These are phyloP conservation scores for Babesia bovis DNA, from an alignment of 169 alveolate genomes.

Conservation along the genomic window DNA sequence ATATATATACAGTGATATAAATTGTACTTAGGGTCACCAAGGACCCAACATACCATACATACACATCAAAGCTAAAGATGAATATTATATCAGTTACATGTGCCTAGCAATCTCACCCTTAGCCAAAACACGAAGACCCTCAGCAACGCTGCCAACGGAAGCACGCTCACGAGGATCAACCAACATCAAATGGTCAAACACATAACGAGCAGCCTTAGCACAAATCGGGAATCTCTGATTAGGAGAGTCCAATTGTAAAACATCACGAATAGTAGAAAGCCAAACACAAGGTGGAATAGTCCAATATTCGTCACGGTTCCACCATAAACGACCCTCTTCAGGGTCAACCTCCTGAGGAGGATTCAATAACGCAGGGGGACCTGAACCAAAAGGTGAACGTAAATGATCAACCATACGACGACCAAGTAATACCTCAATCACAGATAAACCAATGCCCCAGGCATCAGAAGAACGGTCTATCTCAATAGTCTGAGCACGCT, in stretches of 20 bases:
- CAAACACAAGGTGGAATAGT: constrained; percentile 54
- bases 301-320: constrained; percentile 69
- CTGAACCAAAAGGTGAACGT: constrained; percentile 80
- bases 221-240: constrained; percentile 53
- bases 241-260: constrained; percentile 43
- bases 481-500: constrained; percentile 75
- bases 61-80: neutral
- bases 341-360: constrained; percentile 38
- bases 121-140: constrained; percentile 52
- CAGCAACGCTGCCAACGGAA: constrained; percentile 69
- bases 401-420: constrained; percentile 79
- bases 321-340: constrained; percentile 53
- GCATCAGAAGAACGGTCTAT: constrained; percentile 81
- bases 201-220: constrained; percentile 67
- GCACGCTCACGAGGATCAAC: constrained; percentile 68
- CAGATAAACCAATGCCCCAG: constrained; percentile 87
- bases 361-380: constrained; percentile 81
- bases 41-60: too few species aligned
- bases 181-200: constrained; percentile 67
- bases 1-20: neutral
- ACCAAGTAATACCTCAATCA: constrained; percentile 80
- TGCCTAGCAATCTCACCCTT: constrained; percentile 47
- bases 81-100: constrained; percentile 8
- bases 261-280: constrained; percentile 41
- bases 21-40: too few species aligned